Base-by-base conservation (phyloP, 495 filamentous ascomycete species). In the Aspergillus sclerotioniger region DNA sequence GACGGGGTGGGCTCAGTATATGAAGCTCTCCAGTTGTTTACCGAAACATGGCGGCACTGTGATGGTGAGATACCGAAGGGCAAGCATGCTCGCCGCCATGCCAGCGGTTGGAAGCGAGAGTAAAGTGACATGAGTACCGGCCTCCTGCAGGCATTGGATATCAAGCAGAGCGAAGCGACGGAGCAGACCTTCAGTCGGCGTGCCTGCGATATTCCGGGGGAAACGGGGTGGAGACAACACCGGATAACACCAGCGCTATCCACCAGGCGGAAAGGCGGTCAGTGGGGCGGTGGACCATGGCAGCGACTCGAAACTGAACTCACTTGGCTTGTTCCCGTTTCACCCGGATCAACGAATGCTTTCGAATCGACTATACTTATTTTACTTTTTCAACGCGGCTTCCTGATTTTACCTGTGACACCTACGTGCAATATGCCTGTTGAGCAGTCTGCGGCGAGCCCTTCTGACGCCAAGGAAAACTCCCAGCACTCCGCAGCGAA, bases 1-100 rank as follows among this genome's bases (percentile, higher is more conserved):
- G 70, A 68, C 15, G 70, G 64, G 12, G 67, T 60, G 32, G 68
- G 66, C 57, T 64, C 53, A 19, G 10, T 46, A n/a, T 49, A 48
- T 25, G 46, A 51, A 50, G 49, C 39, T 19, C 53, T 55, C 21
- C 32, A 6, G 28, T 43, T 49, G 53, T 31, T 35, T 19, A 51
- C 49, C 6, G 56, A 58, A 33, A 46, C 6, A 35, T 54, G 37
- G 41, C 65, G 59, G 35, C 49, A 20, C 3, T 39, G 32, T 49
- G 53, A 51, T 9, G 32, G 45, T 33, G 32, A 53, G 46, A 51
- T 55, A 50, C 41, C 59, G 20, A 51, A 58, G 19, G 60, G 37
- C 16, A 10, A 3, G 28, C 6, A 20, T 9, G 39, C 4, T n/a
- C 12, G 41, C 48, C 53, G 57, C 15, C 12, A 37, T 28, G 41